phyloP scores from a whole-genome alignment of 345 rosid genomes.

The Lepidium aucheri region DNA sequence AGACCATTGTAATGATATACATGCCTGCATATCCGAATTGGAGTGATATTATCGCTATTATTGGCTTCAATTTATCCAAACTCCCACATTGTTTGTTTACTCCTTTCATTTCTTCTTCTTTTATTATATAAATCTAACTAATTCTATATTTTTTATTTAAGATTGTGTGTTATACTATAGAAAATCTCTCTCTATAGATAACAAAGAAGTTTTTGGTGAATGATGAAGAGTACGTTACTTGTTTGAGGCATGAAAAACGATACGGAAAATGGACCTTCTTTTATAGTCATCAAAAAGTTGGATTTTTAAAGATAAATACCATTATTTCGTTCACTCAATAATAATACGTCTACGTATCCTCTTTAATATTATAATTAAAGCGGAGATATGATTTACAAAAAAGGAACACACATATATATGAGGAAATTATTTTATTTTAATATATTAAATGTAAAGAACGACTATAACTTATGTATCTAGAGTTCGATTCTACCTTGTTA shows the following conservation, averaged over 20 bases:
- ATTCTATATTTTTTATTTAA: no score
- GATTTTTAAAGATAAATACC: constrained; percentile 8
- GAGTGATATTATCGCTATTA: constrained; percentile 64
- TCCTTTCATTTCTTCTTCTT: constrained; percentile 19
- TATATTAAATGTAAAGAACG: no score
- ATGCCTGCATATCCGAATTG: constrained; percentile 92
- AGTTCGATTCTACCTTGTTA: no score
- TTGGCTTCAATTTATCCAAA: constrained; percentile 47
- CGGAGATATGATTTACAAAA: neutral
- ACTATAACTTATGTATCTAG: no score
- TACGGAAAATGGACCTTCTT: constrained; percentile 12
- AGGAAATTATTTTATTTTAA: no score
- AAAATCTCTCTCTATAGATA: constrained; percentile 1
- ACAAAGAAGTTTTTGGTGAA: neutral
- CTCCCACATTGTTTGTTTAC: constrained; percentile 14
- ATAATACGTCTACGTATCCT: constrained; percentile 30
- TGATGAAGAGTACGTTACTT: constrained; percentile 9
- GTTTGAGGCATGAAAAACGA: constrained; percentile 15
- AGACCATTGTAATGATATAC: constrained; percentile 63
- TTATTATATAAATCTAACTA: neutral
- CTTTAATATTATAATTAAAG: constrained; percentile 14
- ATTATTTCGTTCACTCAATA: constrained; percentile 16
- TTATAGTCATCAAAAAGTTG: constrained; percentile 24
- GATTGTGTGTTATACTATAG: neutral
- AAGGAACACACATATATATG: no score